Evolutionary conservation across 2,329 filamentous ascomycete species (phyloP).

Genomic region (Phyllosticta citriasiana): DNA sequence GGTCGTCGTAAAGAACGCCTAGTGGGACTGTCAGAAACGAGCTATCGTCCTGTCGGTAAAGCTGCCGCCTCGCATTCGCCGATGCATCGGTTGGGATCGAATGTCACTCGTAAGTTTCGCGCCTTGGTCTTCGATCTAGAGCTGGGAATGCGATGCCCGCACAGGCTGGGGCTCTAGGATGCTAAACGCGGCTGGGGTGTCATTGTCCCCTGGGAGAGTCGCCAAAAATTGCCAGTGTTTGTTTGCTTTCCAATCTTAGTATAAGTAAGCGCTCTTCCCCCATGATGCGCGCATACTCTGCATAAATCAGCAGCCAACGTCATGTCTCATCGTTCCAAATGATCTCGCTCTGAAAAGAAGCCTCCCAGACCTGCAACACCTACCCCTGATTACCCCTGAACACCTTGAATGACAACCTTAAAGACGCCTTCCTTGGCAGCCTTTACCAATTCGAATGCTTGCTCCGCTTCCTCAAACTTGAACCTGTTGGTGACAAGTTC

Average conservation of each 20-base stretch:
- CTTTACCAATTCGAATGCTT: conserved; percentile 39
- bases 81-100: background rate
- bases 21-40: background rate
- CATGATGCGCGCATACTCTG: too few relatives aligned
- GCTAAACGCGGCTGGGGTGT: too few relatives aligned
- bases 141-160: background rate
- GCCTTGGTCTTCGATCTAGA: too few relatives aligned
- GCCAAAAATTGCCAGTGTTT: background rate
- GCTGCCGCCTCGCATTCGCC: background rate
- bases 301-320: background rate
- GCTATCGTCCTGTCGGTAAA: background rate
- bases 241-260: too few relatives aligned
- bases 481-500: conserved; percentile 31
- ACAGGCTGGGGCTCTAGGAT: too few relatives aligned
- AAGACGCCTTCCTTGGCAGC: conserved; percentile 28
- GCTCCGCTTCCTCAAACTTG: conserved; percentile 37
- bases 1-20: background rate
- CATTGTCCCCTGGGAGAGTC: background rate
- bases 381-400: conserved; percentile 13
- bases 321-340: background rate
- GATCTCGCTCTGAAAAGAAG: background rate
- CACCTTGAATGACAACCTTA: conserved; percentile 37
- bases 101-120: background rate
- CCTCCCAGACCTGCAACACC: background rate
- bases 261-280: too few relatives aligned